Evolutionary conservation across 2,329 filamentous ascomycete species (phyloP), one percentile per base, ranked within the genome.

Genomic region (Monosporascus cannonballus): DNA sequence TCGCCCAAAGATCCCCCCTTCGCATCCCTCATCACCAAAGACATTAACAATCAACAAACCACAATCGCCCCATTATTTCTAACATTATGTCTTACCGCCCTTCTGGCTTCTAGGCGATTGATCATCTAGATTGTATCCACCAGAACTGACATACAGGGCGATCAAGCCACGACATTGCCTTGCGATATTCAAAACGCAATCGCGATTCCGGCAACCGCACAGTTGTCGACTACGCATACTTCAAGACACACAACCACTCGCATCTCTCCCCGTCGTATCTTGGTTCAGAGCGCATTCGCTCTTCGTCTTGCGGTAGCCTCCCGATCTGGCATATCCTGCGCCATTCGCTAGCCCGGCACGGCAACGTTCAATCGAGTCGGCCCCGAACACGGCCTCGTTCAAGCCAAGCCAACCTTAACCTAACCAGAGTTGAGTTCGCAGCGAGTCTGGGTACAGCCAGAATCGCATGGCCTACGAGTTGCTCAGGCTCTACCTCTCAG

Each of bases 41-140:
- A 8, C 18, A 20, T 42, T 9, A 20, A 8, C 18, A 20, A 18
- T 20, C 39, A 42, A 20, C 39, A 42, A 22, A n/a, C 18, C 18
- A 18, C 39, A 20, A 14, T 24, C 39, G 5, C 8, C 22, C 48
- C 11, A 27, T 51, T 49, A 42, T 15, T 20, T 55, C 34, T 25
- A 54, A 47, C 57, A 58, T 60, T 22, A 62, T 65, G 56, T 59
- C 52, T 54, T 64, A n/a, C 48, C 55, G 51, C 56, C 57, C 53
- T 50, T 57, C 56, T 56, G 52, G 51, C 54, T 61, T 47, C 60
- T 61, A 65, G 61, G 61, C 61, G 56, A 55, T 47, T 53, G 47
- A 50, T 59, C 58, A 62, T 63, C 63, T 65, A 58, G 59, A 58
- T 55, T 48, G 55, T 56, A 48, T 56, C 56, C 50, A 25, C 53